These are phyloP conservation scores for Penicillium desertorum DNA, from an alignment of 495 filamentous ascomycete species.

Conservation along the genomic window DNA sequence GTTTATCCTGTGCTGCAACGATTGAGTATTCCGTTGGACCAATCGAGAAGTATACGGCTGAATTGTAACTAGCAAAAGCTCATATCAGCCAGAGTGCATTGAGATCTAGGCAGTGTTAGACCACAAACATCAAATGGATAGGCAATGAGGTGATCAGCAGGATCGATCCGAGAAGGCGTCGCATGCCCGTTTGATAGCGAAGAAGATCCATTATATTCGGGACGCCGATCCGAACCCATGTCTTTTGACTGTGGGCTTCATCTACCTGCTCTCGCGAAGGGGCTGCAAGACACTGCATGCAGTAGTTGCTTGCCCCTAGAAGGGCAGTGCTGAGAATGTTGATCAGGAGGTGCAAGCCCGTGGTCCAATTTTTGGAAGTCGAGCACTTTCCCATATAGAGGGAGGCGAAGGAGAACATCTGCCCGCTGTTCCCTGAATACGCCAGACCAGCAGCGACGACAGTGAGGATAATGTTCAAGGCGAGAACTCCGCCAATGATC, in stretches of 20 bases:
- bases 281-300: slow-evolving; percentile 6
- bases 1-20: background rate
- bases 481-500: background rate
- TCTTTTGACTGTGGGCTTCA: background rate
- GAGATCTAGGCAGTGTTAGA: background rate
- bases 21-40: background rate
- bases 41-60: background rate
- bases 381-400: background rate
- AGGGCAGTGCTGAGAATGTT: slow-evolving; percentile 4
- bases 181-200: slow-evolving; percentile 1
- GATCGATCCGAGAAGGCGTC: background rate
- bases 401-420: background rate
- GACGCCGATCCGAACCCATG: slow-evolving; percentile 8
- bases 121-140: slow-evolving; percentile 4
- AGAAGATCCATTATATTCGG: background rate
- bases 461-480: background rate
- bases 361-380: background rate
- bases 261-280: slow-evolving; percentile 6
- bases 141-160: background rate
- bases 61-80: background rate
- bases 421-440: background rate
- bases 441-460: background rate
- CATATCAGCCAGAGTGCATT: background rate
- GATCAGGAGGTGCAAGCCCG: slow-evolving; percentile 2
- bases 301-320: slow-evolving; percentile 8